A percentile compares a stretch with the other conserved stretches of the same genome.
Evolutionary conservation across 768 basidiomycete species (phyloP).

Genomic region (Rhizopogon vinicolor): DNA sequence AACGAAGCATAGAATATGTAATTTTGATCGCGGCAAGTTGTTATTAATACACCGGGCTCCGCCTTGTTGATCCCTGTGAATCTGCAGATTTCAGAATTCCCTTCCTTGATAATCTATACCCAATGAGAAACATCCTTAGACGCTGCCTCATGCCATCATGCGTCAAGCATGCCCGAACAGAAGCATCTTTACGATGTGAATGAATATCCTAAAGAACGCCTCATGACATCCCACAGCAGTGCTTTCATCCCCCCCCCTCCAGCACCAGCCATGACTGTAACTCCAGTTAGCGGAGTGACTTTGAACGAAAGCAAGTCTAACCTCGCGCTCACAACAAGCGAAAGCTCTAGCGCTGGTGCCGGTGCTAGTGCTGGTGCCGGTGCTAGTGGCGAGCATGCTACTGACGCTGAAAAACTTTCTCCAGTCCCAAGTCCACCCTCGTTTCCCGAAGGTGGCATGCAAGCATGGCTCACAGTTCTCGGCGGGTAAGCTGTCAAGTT

Average conservation of each 20-base stretch:
- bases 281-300: background rate
- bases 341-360: background rate
- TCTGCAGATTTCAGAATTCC: background rate
- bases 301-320: constrained; percentile 2
- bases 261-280: constrained; percentile 2
- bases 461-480: constrained; percentile 41
- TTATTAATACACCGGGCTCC: constrained; percentile 1
- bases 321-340: background rate
- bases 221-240: background rate
- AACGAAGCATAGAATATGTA: background rate
- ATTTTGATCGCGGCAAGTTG: background rate
- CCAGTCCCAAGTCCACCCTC: constrained; percentile 3
- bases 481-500: constrained; percentile 34
- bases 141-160: constrained; percentile 1
- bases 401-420: background rate
- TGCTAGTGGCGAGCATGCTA: background rate
- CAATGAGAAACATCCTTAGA: background rate
- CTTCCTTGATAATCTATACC: constrained; percentile 1
- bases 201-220: constrained; percentile 11
- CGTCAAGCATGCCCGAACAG: constrained; percentile 8
- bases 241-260: background rate
- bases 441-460: constrained; percentile 42
- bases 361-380: background rate
- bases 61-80: background rate
- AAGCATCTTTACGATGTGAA: constrained; percentile 1